Evolutionary conservation across 768 basidiomycete genomes (phyloP), one percentile per base, ranked within the genome.

Genomic region (Boletus rex-veris): DNA sequence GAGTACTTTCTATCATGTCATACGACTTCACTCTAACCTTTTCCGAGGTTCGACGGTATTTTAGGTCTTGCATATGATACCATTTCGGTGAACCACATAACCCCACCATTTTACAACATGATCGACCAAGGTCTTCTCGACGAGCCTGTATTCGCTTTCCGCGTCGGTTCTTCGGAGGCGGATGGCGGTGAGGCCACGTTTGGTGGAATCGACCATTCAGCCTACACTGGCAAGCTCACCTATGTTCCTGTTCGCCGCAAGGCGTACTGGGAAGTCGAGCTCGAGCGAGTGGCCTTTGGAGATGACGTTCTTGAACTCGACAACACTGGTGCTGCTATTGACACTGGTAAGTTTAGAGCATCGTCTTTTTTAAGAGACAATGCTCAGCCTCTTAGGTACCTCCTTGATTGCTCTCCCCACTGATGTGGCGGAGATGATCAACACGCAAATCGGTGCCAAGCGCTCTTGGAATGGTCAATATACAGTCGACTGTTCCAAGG

Each of bases 221-320:
- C 90, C 33, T 98, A 89, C 75, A 81, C 71, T 5, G 97, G 97
- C 69, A 76, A 85, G 65, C 80, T 99, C 55, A 64, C 71, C 21
- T 98, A 98, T 64, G 92, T 88, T 30, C 96, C 97, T 47, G 78
- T 99, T 48, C 86, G 95, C 63, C 84, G 92, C 63, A 93, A 91
- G 80, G 97, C 92, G 5, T 98, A 97, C 74, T 97, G 95, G 95
- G 96, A 98, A 73, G 92, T 98, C 43, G 93, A 97, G 69, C 86
- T 99, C 26, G 79, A 91, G 74, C 85, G 86, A 69, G 78, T 99
- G 57, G 63, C 74, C 4, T 95, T 99, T 52, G 97, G 95, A 45
- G 77, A 85, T 41, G 96, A 98, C 44, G 81, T 77, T 38, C 80
- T 98, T 42, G 92, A 98, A 59, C 80, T 98, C 14, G 92, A 96